Evolutionary conservation across 1,139 yeast genomes (phyloP), one percentile per base, ranked within the genome.

Genomic region (Pichia sp.): DNA sequence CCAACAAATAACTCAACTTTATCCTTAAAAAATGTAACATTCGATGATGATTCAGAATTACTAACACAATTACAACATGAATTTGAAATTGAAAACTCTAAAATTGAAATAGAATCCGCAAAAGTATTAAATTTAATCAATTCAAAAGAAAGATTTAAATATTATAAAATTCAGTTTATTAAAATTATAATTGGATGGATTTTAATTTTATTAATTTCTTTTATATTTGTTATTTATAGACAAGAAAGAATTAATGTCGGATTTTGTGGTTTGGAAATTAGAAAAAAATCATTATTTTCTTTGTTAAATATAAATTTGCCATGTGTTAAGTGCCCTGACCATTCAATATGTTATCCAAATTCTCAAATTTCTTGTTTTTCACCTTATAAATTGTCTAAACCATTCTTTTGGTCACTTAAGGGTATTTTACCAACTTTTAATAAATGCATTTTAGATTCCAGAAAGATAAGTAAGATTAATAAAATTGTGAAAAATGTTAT

Each of bases 321-420:
- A 1, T 92, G 98, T 66, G 69, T 79, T 5, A 79, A 79, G 31
- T 92, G 97, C 62, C 97, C 97, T 1, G 74, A 74, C 7, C 86
- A 90, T 65, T 95, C 92, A 0, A 70, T 81, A 47, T 92, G 97
- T 63, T 80, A 73, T 54, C 78, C 82, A 33, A 67, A 75, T 45
- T 73, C 86, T 56, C 70, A 75, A 53, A 63, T 85, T 7, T 76
- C 74, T 44, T 89, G 97, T 64, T 83, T 77, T 57, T 83, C 83
- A 39, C 96, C 86, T 55, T 89, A 76, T 62, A 71, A 79, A 35
- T 73, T 76, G 43, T 66, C 66, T 41, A 70, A 74, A 45, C 85
- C 87, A 5, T 76, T 83, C 71, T 74, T 77, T 56, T 72, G 79
- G 47, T 58, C 83, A 7, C 9, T 51, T 7, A 70, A 72, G 48